A percentile compares a stretch with the other conserved stretches of the same genome.
Evolutionary conservation across 2,329 filamentous ascomycete species (phyloP).

Genomic region (Pseudopyricularia javanii): DNA sequence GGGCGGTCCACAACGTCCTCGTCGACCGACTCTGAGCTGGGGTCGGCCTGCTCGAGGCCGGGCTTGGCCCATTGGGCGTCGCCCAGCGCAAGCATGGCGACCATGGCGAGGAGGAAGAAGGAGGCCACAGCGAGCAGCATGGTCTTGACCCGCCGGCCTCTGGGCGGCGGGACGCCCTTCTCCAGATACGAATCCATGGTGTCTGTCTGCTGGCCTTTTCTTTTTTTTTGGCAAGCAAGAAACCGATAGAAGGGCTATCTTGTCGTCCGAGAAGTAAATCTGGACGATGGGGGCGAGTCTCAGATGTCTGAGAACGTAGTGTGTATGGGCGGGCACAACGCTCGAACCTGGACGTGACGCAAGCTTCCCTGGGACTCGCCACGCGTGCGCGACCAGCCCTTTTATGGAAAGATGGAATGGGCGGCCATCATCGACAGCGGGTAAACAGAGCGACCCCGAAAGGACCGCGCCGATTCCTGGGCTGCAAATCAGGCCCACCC

Average conservation of each 20-base stretch:
- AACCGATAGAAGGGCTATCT: neutral
- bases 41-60: neutral
- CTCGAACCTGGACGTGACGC: neutral
- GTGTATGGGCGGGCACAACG: neutral
- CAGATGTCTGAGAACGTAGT: neutral
- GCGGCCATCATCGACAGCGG: too few relatives aligned
- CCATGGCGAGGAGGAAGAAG: constrained; percentile 19
- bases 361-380: neutral
- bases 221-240: too few relatives aligned
- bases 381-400: neutral
- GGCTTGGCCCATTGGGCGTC: neutral
- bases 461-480: too few relatives aligned
- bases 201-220: neutral
- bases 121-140: constrained; percentile 17
- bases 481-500: too few relatives aligned
- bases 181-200: constrained; percentile 2
- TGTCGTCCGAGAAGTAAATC: neutral
- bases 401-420: neutral
- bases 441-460: too few relatives aligned
- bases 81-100: constrained; percentile 14
- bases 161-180: constrained; percentile 5
- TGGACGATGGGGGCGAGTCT: neutral
- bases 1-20: neutral
- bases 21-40: neutral
- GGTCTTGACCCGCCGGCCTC: constrained; percentile 11